Base-by-base conservation (phyloP, 2,329 filamentous ascomycete species). In the Lecanoromycetidae sp. region DNA sequence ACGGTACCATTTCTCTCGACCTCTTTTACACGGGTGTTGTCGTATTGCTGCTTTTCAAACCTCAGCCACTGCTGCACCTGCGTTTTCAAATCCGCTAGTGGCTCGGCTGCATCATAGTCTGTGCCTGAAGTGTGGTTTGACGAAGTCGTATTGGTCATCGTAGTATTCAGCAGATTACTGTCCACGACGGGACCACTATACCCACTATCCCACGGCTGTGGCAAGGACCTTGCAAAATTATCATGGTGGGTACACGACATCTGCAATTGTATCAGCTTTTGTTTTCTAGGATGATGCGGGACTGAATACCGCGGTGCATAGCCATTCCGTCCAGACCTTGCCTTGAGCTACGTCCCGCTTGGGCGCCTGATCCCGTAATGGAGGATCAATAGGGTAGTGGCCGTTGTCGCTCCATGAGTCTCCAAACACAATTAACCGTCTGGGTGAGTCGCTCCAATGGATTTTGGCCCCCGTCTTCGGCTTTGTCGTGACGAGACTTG, bases 41-140 rank as follows among this genome's bases (percentile, higher is more conserved):
- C 52, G 42, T 30, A 58, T 39, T 26, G 55, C 45, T n/a, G 52
- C 43, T 40, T 57, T 44, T 67, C 65, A 27, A 60, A 56, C 13
- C 52, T 50, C 25, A 63, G 48, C 63, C 64, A 66, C 49, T 60
- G 56, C 19, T 57, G 50, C 38, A 66, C 56, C 50, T 67, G 64
- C 15, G 55, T 53, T 51, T 61, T 62, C 41, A 66, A 59, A 54
- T 66, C 65, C 9, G 61, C 56, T 35, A 63, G 42, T 13, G 54
- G 58, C 32, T 49, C 41, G n/a, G 22, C 42, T 10, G 22, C 25
- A 9, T 37, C 48, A 20, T 29, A 32, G 12, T 30, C 32, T 26
- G 34, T 42, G 33, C 23, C 8, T 10, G 38, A 22, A 19, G 45
- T 45, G 23, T 27, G 33, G n/a, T 46, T 47, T 17, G 44, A 34